Evolutionary conservation across 1,284 basidiomycete genomes (phyloP).

Genomic region (Cryptococcus amylolentus): DNA sequence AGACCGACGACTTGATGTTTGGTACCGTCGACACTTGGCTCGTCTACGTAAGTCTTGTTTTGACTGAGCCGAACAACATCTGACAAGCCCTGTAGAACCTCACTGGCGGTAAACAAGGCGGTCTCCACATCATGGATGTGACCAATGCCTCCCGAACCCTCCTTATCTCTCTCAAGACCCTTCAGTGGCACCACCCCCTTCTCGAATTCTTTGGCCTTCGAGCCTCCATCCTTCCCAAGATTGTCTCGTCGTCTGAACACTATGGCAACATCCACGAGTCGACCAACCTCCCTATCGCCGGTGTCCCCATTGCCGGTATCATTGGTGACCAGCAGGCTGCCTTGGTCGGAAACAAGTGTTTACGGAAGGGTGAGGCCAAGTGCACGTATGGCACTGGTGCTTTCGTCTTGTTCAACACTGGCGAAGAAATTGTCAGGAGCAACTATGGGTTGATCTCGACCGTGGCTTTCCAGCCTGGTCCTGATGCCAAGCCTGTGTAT

Average conservation of each 20-base stretch:
- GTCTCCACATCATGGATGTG: constrained; percentile 88
- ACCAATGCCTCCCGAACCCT: constrained; percentile 96
- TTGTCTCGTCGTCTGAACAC: constrained; percentile 88
- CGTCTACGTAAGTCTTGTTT: constrained; percentile 64
- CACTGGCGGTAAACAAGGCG: constrained; percentile 65
- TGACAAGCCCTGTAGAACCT: constrained; percentile 61
- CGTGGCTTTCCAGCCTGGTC: constrained; percentile 86
- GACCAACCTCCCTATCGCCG: constrained; percentile 62
- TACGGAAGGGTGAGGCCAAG: constrained; percentile 79
- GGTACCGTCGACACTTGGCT: constrained; percentile 98
- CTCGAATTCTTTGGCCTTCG: constrained; percentile 85
- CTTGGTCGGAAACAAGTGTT: constrained; percentile 91
- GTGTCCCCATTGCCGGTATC: constrained; percentile 82
- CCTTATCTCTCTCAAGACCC: constrained; percentile 75
- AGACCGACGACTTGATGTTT: constrained; percentile 76
- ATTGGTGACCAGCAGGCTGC: constrained; percentile 97
- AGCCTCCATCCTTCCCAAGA: constrained; percentile 71
- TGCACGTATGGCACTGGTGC: constrained; percentile 96
- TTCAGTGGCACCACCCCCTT: constrained; percentile 78
- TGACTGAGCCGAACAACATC: background rate
- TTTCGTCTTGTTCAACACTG: constrained; percentile 88
- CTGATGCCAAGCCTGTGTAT: constrained; percentile 73
- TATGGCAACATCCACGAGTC: constrained; percentile 68
- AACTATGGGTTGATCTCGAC: constrained; percentile 85
- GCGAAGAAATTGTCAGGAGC: constrained; percentile 78